Evolutionary conservation across 441 rosid genomes (phyloP).

Genomic region (Gossypium davidsonii): DNA sequence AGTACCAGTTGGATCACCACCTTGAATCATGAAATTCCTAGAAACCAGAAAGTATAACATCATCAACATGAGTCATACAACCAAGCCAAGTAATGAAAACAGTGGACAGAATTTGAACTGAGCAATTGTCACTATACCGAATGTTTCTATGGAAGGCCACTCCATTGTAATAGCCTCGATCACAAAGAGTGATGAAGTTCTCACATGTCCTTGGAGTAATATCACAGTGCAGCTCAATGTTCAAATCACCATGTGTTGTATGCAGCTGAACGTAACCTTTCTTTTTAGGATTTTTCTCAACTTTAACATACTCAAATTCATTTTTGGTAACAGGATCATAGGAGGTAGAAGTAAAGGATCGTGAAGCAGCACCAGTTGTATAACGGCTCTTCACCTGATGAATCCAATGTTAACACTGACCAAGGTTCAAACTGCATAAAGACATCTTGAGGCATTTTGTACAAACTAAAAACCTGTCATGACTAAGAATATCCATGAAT

Average conservation of each 20-base stretch:
- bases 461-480: not conserved
- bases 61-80: not conserved
- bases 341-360: constrained; percentile 88
- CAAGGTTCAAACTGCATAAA: not conserved
- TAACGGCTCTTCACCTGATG: constrained; percentile 77
- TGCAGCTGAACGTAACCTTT: constrained; percentile 90
- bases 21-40: constrained; percentile 98
- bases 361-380: constrained; percentile 89
- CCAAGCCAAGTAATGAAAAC: not conserved
- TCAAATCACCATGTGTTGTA: constrained; percentile 87
- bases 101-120: not conserved
- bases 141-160: constrained; percentile 76
- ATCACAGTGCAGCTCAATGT: constrained; percentile 91
- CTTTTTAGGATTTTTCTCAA: constrained; percentile 89
- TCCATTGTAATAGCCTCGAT: constrained; percentile 78
- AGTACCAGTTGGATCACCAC: constrained; percentile 95
- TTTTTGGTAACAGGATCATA: constrained; percentile 86
- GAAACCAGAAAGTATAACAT: not conserved
- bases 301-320: constrained; percentile 76
- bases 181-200: constrained; percentile 83
- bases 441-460: not conserved
- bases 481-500: constrained; percentile 1
- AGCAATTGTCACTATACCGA: constrained; percentile 33
- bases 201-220: constrained; percentile 89
- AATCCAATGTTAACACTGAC: constrained; percentile 25